Evolutionary conservation across 1,139 yeast genomes (phyloP).

Genomic region (Candida smagusa): DNA sequence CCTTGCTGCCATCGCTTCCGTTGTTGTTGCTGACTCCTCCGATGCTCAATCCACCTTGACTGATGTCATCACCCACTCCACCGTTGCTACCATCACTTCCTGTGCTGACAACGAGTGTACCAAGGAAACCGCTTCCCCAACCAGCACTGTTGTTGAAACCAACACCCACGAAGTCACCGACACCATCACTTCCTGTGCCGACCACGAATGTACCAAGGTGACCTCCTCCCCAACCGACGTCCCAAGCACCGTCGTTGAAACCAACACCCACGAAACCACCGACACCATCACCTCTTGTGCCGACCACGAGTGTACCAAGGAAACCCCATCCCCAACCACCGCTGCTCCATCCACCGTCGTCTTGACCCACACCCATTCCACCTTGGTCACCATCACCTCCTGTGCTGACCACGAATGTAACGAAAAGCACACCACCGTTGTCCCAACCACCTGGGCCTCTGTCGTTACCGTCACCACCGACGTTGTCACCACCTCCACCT

Average conservation of each 20-base stretch:
- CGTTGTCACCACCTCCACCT: slow-evolving; percentile 8
- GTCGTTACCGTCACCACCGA: slow-evolving; percentile 11
- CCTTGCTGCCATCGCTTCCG: slow-evolving; percentile 29
- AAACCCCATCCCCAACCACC: slow-evolving; percentile 3
- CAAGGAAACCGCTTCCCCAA: slow-evolving; percentile 17
- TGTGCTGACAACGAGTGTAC: slow-evolving; percentile 37
- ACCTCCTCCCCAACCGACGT: background rate
- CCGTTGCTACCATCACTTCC: slow-evolving; percentile 41
- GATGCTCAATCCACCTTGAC: slow-evolving; percentile 8
- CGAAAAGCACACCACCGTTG: slow-evolving; percentile 17
- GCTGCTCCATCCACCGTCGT: background rate
- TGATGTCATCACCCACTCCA: slow-evolving; percentile 21
- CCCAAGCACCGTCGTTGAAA: background rate
- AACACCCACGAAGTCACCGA: background rate
- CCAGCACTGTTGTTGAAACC: background rate
- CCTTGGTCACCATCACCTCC: slow-evolving; percentile 41
- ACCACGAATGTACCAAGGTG: background rate
- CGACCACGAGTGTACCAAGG: slow-evolving; percentile 5
- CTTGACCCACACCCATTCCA: slow-evolving; percentile 30
- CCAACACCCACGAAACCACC: background rate
- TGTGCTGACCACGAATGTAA: slow-evolving; percentile 37
- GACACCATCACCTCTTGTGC: background rate
- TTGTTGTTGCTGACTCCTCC: slow-evolving; percentile 16
- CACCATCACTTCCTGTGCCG: background rate
- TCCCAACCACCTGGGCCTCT: slow-evolving; percentile 6